Percentiles rank a stretch among this genome's conserved stretches.
Evolutionary conservation across 352 stramenopile species (phyloP).

Genomic region (Phytopythium mirpurense): DNA sequence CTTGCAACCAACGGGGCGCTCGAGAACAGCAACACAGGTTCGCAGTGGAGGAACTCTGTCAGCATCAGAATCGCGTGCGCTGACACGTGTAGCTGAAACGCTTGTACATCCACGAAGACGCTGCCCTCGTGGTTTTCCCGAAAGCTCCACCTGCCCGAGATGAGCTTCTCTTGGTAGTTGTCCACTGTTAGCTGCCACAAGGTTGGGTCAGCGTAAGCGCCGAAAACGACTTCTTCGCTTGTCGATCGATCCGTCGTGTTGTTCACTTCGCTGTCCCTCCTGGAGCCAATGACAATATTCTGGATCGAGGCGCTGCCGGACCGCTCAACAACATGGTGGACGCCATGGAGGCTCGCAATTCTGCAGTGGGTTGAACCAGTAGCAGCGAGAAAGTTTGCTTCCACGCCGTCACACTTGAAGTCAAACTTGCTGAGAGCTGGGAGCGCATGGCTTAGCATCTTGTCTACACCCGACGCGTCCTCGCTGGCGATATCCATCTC

Average conservation of each 20-base stretch:
- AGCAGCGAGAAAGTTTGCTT: constrained; percentile 28
- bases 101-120: constrained; percentile 67
- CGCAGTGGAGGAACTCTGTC: constrained; percentile 16
- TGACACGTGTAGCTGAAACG: constrained; percentile 64
- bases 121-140: constrained; percentile 25
- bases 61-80: constrained; percentile 36
- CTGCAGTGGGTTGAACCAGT: constrained; percentile 50
- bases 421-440: neutral
- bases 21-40: constrained; percentile 12
- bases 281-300: constrained; percentile 53
- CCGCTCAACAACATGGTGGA: constrained; percentile 16
- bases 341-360: constrained; percentile 35
- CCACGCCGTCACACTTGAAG: constrained; percentile 43
- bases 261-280: constrained; percentile 4
- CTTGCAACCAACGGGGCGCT: neutral
- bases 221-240: constrained; percentile 66
- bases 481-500: neutral
- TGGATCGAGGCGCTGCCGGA: constrained; percentile 47
- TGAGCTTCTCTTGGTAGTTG: constrained; percentile 65
- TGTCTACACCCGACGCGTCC: neutral
- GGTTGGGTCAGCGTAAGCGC: constrained; percentile 51
- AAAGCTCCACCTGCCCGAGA: constrained; percentile 53
- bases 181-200: constrained; percentile 68
- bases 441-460: neutral
- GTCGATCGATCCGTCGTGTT: neutral